phyloP scores from a whole-genome alignment of 2,329 filamentous ascomycete genomes.

The Mycosphaerella sp. region DNA sequence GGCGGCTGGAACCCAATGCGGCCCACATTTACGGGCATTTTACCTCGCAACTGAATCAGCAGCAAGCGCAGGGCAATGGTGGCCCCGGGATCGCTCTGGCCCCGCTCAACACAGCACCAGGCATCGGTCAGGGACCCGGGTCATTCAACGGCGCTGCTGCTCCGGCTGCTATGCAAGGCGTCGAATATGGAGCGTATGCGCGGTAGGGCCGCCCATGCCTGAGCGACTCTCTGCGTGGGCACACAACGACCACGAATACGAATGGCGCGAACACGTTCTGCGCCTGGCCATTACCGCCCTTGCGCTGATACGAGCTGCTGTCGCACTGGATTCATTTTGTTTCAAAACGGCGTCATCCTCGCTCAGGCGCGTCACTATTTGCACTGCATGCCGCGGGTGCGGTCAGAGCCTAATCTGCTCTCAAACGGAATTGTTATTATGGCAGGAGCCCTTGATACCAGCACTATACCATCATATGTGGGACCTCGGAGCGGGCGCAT shows the following conservation, averaged over 20 bases:
- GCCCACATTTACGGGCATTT: constrained; percentile 45
- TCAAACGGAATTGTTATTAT: constrained; percentile 1
- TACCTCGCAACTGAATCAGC: constrained; percentile 39
- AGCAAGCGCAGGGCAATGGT: constrained; percentile 31
- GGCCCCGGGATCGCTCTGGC: constrained; percentile 33
- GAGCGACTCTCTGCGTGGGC: not conserved
- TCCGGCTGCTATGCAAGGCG: constrained; percentile 44
- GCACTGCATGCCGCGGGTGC: not conserved
- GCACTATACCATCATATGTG: constrained; percentile 24
- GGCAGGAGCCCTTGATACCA: constrained; percentile 2
- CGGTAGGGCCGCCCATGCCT: constrained; percentile 8
- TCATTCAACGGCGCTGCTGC: constrained; percentile 31
- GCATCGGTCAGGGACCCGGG: constrained; percentile 20
- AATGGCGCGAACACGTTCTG: too few species aligned
- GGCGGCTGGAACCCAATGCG: constrained; percentile 42
- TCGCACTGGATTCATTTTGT: too few species aligned
- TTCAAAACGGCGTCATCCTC: not conserved
- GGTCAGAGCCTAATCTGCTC: not conserved
- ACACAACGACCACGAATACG: too few species aligned
- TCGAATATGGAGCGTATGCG: constrained; percentile 38
- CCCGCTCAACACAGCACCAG: constrained; percentile 28
- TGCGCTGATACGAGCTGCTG: too few species aligned
- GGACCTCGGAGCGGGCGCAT: constrained; percentile 4
- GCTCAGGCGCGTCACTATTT: not conserved
- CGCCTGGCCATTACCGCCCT: too few species aligned